Percentiles rank a stretch among this genome's conserved stretches.
These are phyloP conservation scores for Nicotiana tabacum DNA, from an alignment of 257 asterid genomes.

Conservation along the genomic window DNA sequence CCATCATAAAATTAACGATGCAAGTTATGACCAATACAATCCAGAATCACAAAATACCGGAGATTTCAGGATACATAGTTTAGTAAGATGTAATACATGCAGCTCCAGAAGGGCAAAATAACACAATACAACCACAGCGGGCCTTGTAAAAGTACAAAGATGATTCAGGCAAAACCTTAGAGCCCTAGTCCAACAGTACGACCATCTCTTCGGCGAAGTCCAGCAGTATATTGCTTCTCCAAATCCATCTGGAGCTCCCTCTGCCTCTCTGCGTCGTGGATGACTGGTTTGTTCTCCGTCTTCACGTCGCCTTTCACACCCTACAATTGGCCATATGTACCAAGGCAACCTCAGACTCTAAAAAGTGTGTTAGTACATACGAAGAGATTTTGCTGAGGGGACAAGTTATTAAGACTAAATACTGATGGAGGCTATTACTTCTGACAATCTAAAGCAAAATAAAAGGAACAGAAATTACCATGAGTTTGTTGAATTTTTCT, in stretches of 20 bases:
- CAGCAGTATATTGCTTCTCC: constrained; percentile 97
- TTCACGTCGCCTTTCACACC: constrained; percentile 83
- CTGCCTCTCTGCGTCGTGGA: constrained; percentile 68
- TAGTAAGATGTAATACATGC: neutral
- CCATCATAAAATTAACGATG: neutral
- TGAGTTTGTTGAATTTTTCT: constrained; percentile 97
- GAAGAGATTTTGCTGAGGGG: constrained; percentile 14
- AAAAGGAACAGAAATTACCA: constrained; percentile 56
- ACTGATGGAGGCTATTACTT: neutral
- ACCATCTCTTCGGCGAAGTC: constrained; percentile 95
- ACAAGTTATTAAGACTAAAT: constrained; percentile 6
- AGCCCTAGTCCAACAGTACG: constrained; percentile 99
- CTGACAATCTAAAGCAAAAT: constrained; percentile 11
- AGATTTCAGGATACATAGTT: neutral
- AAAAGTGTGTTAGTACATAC: constrained; percentile 71
- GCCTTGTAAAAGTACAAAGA: neutral
- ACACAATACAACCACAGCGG: neutral
- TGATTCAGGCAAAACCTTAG: constrained; percentile 17
- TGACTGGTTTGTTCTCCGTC: constrained; percentile 54
- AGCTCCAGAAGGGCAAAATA: neutral
- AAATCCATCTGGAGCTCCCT: constrained; percentile 86
- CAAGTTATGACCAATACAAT: neutral
- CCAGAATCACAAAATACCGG: neutral
- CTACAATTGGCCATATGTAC: constrained; percentile 95
- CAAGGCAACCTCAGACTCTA: constrained; percentile 99